Evolutionary conservation across 495 filamentous ascomycete species (phyloP).

Genomic region (Coniosporium apollinis): DNA sequence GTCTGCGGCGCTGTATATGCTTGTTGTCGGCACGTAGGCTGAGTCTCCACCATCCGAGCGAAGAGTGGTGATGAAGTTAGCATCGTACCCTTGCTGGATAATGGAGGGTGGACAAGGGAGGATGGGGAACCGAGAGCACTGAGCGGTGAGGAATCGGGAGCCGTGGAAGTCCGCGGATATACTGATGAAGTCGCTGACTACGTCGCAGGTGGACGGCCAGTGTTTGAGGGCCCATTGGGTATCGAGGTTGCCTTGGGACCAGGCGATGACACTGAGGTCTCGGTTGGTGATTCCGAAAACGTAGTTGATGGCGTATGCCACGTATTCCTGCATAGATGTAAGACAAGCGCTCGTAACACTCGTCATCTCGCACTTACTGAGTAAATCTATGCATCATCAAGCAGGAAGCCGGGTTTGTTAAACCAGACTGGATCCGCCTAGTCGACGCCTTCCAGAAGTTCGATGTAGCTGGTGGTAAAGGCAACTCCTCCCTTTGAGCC

Average conservation of each 20-base stretch:
- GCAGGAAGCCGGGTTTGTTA: slow-evolving; percentile 28
- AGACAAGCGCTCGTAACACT: too few species aligned
- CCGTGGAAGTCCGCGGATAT: slow-evolving; percentile 33
- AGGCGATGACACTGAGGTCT: slow-evolving; percentile 27
- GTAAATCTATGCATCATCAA: slow-evolving; percentile 24
- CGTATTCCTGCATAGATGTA: slow-evolving; percentile 22
- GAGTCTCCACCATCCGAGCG: slow-evolving; percentile 27
- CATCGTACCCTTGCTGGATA: slow-evolving; percentile 29
- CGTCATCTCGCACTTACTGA: too few species aligned
- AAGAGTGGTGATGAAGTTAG: slow-evolving; percentile 24
- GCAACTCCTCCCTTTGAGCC: slow-evolving; percentile 23
- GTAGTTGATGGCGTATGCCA: slow-evolving; percentile 29
- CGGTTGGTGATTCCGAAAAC: slow-evolving; percentile 21
- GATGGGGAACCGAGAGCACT: slow-evolving; percentile 14
- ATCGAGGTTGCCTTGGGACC: slow-evolving; percentile 33
- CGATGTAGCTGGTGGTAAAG: slow-evolving; percentile 28
- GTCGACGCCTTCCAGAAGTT: slow-evolving; percentile 18
- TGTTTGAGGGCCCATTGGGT: slow-evolving; percentile 37
- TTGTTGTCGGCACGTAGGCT: slow-evolving; percentile 35
- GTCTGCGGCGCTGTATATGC: slow-evolving; percentile 27
- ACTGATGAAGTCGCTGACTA: slow-evolving; percentile 26
- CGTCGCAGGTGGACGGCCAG: slow-evolving; percentile 29
- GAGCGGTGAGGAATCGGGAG: slow-evolving; percentile 17
- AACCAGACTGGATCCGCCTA: slow-evolving; percentile 32
- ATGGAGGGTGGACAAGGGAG: slow-evolving; percentile 20